Base-by-base conservation (phyloP, 2,329 filamentous ascomycete genomes). In the Elsinoe perseae region DNA sequence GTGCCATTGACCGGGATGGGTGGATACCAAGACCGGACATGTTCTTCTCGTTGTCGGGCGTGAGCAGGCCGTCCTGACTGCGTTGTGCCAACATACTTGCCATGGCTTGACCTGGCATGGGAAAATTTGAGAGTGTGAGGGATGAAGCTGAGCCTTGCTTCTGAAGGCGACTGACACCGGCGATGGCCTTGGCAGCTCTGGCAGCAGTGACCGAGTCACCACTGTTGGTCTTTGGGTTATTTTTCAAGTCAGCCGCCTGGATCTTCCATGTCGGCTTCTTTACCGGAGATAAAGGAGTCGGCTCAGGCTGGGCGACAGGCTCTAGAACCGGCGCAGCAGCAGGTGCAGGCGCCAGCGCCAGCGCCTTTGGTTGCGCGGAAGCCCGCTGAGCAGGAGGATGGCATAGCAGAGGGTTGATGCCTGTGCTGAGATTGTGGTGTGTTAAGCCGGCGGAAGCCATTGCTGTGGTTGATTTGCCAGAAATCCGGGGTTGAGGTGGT, bases 21-120 rank as follows among this genome's bases (percentile, higher is more conserved):
- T 52, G 48, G 48, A 52, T 52, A 21, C 48, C 48, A 18, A 52
- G 48, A 36, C 48, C 48, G 7, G 18, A 20, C 48, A 52, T 52
- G 9, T 38, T n/a, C 48, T 50, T 50, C 44, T 52, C 48, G 20
- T 32, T 38, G 3, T 32, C 48, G 12, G 48, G 48, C 2, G 48
- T 52, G 30, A 52, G 48, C 16, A 52, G 48, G 25, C 48, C 48
- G 32, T 52, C 48, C 30, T 34, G 28, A 20, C 48, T 52, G 18
- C 48, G 28, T 20, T 52, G 48, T 25, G 20, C 16, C 8, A 52
- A 8, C 48, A 52, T 56, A 4, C 40, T 20, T 20, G 38, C 53
- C 42, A 56, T 48, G 16, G 53, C 53, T 32, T 56, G 53, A 12
- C 53, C 53, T 12, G 53, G 53, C 38, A 56, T 25, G 28, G 53